Conservation (phyloP, 306 rosid genomes). For the Fragaria iinumae region DNA sequence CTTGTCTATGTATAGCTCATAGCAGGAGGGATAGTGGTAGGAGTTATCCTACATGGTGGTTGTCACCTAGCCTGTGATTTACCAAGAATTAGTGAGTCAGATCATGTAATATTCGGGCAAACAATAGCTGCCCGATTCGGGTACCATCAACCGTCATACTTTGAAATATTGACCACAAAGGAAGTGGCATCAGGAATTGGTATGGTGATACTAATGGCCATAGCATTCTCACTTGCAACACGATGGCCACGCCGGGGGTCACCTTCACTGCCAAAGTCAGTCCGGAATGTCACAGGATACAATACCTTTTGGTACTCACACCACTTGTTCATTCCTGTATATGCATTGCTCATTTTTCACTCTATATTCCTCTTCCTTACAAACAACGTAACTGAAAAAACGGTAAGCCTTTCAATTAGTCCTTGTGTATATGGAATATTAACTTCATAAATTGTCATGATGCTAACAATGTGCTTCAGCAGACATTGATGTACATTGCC, state of each 20-base stretch:
- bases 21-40: constrained; percentile 80
- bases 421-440: neutral
- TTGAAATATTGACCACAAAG: constrained; percentile 59
- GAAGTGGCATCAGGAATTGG: constrained; percentile 67
- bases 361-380: constrained; percentile 87
- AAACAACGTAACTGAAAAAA: constrained; percentile 54
- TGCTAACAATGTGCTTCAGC: constrained; percentile 19
- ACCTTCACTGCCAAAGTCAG: constrained; percentile 50
- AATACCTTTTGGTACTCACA: constrained; percentile 92
- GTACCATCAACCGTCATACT: constrained; percentile 69
- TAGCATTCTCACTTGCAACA: constrained; percentile 74
- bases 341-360: constrained; percentile 77
- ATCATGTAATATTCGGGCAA: constrained; percentile 47
- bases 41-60: constrained; percentile 82
- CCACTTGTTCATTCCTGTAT: constrained; percentile 82
- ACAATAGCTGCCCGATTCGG: constrained; percentile 62
- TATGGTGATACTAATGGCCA: constrained; percentile 67
- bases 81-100: constrained; percentile 69
- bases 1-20: constrained; percentile 40
- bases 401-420: constrained; percentile 38
- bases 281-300: constrained; percentile 67
- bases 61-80: constrained; percentile 90
- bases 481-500: constrained; percentile 91
- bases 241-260: constrained; percentile 82
- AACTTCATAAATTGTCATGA: neutral